phyloP scores from a whole-genome alignment of 352 stramenopile species.

The Globisporangium paddicum region DNA sequence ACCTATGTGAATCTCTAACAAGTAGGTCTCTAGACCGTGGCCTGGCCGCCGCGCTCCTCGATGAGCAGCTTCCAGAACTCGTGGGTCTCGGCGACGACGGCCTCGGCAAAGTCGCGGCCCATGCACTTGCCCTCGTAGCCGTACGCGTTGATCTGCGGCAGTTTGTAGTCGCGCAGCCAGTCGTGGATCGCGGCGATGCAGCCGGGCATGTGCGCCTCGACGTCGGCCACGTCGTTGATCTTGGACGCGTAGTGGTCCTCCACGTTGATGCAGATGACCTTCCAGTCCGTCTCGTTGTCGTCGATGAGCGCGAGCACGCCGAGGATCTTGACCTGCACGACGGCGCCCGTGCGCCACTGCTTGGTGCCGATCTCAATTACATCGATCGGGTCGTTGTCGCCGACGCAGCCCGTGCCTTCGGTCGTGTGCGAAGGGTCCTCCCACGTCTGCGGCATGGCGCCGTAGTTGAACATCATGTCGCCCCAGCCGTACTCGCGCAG shows the following conservation, averaged over 20 bases:
- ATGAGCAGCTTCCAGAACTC: conserved; percentile 90
- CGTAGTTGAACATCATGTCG: conserved; percentile 99
- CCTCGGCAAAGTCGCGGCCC: conserved; percentile 84
- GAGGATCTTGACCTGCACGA: conserved; percentile 97
- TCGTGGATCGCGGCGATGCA: conserved; percentile 92
- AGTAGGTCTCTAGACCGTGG: conserved; percentile 52
- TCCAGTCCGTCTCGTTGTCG: conserved; percentile 99
- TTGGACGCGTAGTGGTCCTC: conserved; percentile 96
- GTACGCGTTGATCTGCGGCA: conserved; percentile 98
- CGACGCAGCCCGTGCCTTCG: conserved; percentile 73
- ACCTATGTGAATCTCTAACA: conserved; percentile 5
- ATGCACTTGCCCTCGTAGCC: conserved; percentile 98
- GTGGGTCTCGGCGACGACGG: conserved; percentile 81
- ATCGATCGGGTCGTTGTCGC: conserved; percentile 99
- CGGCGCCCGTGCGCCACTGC: conserved; percentile 88
- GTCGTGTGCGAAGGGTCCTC: conserved; percentile 94
- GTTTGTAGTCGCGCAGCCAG: conserved; percentile 99
- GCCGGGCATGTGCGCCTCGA: conserved; percentile 94
- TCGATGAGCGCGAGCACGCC: conserved; percentile 99
- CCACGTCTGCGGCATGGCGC: conserved; percentile 98
- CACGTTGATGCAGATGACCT: conserved; percentile 96
- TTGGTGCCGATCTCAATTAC: conserved; percentile 97
- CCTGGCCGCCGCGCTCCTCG: conserved; percentile 76
- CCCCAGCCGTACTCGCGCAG: conserved; percentile 95
- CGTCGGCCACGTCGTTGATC: conserved; percentile 97